A percentile compares a stretch with the other conserved stretches of the same genome.
Evolutionary conservation across 441 rosid species (phyloP).

Genomic region (Bruguiera hainesii): DNA sequence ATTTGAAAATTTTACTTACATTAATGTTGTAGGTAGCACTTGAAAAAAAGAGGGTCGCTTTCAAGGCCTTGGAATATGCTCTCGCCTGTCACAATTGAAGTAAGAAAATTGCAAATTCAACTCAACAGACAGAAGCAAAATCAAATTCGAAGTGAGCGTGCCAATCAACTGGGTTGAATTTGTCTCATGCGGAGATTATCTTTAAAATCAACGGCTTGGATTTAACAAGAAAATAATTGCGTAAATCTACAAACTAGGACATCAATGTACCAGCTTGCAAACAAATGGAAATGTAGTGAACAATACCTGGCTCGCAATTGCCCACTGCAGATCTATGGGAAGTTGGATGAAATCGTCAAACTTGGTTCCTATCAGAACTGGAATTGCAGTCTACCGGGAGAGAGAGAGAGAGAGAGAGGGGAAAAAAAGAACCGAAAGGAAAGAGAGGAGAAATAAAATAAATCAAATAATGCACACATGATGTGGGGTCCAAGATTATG

Average conservation of each 20-base stretch:
- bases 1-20: conserved; percentile 87
- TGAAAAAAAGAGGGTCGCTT: conserved; percentile 86
- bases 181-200: too few relatives aligned
- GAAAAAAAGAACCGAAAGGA: neutral
- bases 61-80: conserved; percentile 70
- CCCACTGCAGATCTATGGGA: conserved; percentile 83
- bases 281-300: too few relatives aligned
- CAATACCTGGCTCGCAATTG: conserved; percentile 78
- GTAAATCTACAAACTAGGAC: too few relatives aligned
- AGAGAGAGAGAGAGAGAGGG: neutral
- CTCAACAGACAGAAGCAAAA: neutral
- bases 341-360: conserved; percentile 93
- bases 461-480: too few relatives aligned
- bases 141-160: too few relatives aligned
- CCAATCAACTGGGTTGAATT: too few relatives aligned
- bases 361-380: conserved; percentile 66
- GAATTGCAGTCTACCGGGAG: conserved; percentile 52
- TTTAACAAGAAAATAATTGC: too few relatives aligned
- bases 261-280: too few relatives aligned
- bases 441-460: neutral
- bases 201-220: too few relatives aligned
- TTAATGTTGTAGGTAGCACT: conserved; percentile 86
- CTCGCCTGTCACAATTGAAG: conserved; percentile 52
- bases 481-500: too few relatives aligned
- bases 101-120: conserved; percentile 1